Conservation (phyloP, 2,329 filamentous ascomycete species). For the Aspergillus sp. region DNA sequence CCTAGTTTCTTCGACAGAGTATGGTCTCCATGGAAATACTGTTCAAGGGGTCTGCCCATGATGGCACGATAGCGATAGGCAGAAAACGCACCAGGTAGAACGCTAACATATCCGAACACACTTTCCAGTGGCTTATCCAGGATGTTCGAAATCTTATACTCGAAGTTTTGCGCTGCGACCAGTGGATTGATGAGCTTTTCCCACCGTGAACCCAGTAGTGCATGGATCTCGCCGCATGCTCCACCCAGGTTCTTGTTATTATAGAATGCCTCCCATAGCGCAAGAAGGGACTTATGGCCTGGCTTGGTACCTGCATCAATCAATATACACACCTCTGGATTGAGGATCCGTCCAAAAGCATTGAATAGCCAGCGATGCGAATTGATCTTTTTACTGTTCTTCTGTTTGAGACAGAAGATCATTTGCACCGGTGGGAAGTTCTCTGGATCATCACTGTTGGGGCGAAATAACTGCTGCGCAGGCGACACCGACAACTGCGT, state of each 20-base stretch:
- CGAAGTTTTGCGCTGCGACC: conserved; percentile 92
- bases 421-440: conserved; percentile 92
- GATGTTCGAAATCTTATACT: conserved; percentile 99
- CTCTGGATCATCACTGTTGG: conserved; percentile 70
- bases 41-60: conserved; percentile 89
- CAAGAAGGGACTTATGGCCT: conserved; percentile 78
- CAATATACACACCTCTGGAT: conserved; percentile 90
- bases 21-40: conserved; percentile 99
- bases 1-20: conserved; percentile 88
- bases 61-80: conserved; percentile 94
- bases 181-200: conserved; percentile 87
- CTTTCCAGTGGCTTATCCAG: conserved; percentile 93
- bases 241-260: conserved; percentile 96
- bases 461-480: conserved; percentile 87
- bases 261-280: conserved; percentile 95
- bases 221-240: conserved; percentile 95
- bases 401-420: conserved; percentile 96
- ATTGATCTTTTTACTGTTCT: conserved; percentile 99
- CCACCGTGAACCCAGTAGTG: conserved; percentile 83
- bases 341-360: conserved; percentile 87
- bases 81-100: conserved; percentile 94
- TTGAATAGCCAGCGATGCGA: conserved; percentile 97
- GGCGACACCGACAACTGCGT: conserved; percentile 93
- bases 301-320: conserved; percentile 95
- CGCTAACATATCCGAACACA: conserved; percentile 91